Evolutionary conservation across 371 early-diverging fungal species (phyloP).

Genomic region (Mucor sp.): DNA sequence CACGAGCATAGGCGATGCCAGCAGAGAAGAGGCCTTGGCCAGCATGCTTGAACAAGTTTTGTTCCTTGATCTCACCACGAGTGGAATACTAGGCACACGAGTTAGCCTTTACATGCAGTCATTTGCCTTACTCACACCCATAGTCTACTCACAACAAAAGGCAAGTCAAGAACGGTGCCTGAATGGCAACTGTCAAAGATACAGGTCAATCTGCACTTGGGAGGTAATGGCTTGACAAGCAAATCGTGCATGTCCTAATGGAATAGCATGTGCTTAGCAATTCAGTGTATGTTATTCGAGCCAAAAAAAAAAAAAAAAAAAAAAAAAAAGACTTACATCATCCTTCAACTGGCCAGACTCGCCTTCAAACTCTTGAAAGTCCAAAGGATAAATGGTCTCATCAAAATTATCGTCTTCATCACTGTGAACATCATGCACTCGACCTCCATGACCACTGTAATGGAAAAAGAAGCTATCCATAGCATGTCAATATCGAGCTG

Average conservation of each 20-base stretch:
- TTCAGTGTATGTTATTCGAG: background rate
- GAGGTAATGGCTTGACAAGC: conserved; percentile 82
- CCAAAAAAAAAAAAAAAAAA: background rate
- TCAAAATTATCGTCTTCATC: conserved; percentile 85
- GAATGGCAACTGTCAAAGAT: conserved; percentile 89
- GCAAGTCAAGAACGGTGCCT: conserved; percentile 87
- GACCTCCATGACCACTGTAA: conserved; percentile 90
- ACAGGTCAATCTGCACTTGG: conserved; percentile 81
- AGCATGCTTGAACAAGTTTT: conserved; percentile 52
- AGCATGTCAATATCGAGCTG: background rate
- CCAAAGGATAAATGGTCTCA: conserved; percentile 74
- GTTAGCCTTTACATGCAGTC: background rate
- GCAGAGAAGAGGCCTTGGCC: conserved; percentile 50
- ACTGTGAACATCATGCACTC: conserved; percentile 53
- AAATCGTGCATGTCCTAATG: conserved; percentile 67
- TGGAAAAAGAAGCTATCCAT: conserved; percentile 55
- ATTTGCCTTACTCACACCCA: no score
- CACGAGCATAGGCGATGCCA: conserved; percentile 56
- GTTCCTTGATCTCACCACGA: conserved; percentile 64
- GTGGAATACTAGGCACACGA: conserved; percentile 54
- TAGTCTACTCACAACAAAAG: conserved; percentile 54
- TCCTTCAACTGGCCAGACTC: conserved; percentile 82
- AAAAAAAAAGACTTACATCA: conserved; percentile 58
- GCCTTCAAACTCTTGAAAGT: conserved; percentile 58
- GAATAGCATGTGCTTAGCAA: background rate